These are phyloP conservation scores for Aspergillus arachidicola DNA, from an alignment of 2,329 filamentous ascomycete genomes.

Conservation along the genomic window DNA sequence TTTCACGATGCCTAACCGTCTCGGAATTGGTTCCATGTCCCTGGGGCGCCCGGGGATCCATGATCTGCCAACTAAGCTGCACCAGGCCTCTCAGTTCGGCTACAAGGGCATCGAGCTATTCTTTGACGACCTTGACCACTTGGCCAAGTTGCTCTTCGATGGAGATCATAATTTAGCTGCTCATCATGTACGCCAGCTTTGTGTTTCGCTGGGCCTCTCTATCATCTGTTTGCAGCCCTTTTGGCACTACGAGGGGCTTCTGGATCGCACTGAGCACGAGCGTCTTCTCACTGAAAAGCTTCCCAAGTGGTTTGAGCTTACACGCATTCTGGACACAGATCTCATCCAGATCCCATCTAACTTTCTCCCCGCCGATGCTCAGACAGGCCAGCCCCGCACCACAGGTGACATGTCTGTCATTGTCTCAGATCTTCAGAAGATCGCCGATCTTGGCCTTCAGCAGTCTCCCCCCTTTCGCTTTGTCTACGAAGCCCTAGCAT, in stretches of 20 bases:
- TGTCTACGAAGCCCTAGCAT: conserved; percentile 73
- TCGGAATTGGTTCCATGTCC: conserved; percentile 76
- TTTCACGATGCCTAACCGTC: conserved; percentile 35
- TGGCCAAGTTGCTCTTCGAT: conserved; percentile 29
- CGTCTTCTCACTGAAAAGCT: conserved; percentile 63
- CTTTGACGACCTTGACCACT: conserved; percentile 37
- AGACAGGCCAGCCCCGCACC: conserved; percentile 42
- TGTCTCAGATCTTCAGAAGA: conserved; percentile 62
- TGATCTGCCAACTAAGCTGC: conserved; percentile 66
- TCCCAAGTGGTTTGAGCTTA: conserved; percentile 69
- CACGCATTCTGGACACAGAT: conserved; percentile 66
- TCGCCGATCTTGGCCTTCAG: conserved; percentile 67
- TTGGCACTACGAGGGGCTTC: conserved; percentile 73
- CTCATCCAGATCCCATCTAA: conserved; percentile 74
- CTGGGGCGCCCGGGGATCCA: conserved; percentile 74
- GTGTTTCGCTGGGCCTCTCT: conserved; percentile 30
- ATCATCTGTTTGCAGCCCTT: conserved; percentile 71
- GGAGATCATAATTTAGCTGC: conserved; percentile 28
- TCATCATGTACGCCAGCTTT: conserved; percentile 54
- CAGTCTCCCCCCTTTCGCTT: conserved; percentile 64
- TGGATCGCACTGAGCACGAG: conserved; percentile 62
- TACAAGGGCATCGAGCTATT: conserved; percentile 42
- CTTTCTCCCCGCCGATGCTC: conserved; percentile 54
- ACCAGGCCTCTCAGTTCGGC: conserved; percentile 58
- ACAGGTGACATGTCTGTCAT: conserved; percentile 59